Base-by-base conservation (phyloP, 345 rosid species). In the Capsella bursapastoris region DNA sequence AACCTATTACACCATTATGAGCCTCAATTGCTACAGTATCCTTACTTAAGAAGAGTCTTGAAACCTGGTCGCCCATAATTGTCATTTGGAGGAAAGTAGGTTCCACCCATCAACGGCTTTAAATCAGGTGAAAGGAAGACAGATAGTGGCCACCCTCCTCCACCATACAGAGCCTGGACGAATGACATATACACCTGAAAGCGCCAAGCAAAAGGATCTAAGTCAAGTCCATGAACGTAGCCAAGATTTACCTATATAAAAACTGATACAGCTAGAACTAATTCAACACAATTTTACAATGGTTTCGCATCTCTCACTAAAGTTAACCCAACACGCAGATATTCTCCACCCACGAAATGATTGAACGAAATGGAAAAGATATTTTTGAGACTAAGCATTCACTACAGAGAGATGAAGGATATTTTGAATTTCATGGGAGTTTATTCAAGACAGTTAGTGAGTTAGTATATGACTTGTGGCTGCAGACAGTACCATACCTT, bases 81-180 rank as follows among this genome's bases (percentile, higher is more conserved):
- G 83, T 91, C 95, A 75, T 91, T 84, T 0, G 97, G 96, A 40
- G 97, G 97, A 47, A 94, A 94, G 84, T 91, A 94, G 69, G 96
- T 94, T 80, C 97, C 98, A 60, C 98, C 96, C 97, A 94, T 88
- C 66, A 91, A 76, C 8, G 98, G 98, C 80, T 91, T 94, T 70
- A 94, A 78, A 84, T 94, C 95, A 77, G 97, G 96, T 71, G 98
- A 86, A 76, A 94, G 90, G 76, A 94, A 94, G 64, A 87, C 97
- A 0, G 88, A 85, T 16, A 91, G 80, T 56, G 98, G 98, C 98
- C 98, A 94, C 14, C 97, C 97, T 62, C 98, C 98, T 48, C 96
- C 90, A 47, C 91, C 88, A 65, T 94, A 87, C 44, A 94, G 62
- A 37, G 97, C 97, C 67, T 94, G 98, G 29, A 94, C 95, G 47